These are phyloP conservation scores for Zygoascus sp. DNA, from an alignment of 1,139 yeast species.

Conservation along the genomic window DNA sequence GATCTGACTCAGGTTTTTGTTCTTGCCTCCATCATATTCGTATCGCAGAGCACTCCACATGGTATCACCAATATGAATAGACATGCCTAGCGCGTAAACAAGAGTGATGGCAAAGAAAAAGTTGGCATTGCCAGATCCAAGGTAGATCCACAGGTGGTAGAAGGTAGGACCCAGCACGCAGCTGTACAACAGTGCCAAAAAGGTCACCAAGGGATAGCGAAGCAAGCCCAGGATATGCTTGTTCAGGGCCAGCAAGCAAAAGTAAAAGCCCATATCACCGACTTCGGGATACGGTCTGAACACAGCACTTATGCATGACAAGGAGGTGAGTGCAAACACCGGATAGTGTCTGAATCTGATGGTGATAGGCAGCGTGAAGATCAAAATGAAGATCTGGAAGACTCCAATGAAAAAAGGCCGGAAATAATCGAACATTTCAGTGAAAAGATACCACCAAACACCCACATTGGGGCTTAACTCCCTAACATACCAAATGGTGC, in stretches of 20 bases:
- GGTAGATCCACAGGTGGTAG: conserved; percentile 89
- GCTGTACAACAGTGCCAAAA: conserved; percentile 46
- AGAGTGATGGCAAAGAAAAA: conserved; percentile 92
- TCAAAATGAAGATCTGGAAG: conserved; percentile 69
- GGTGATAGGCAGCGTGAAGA: conserved; percentile 70
- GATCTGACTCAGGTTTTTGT: conserved; percentile 25
- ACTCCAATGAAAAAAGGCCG: conserved; percentile 77
- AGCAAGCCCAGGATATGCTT: conserved; percentile 39
- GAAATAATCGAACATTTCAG: conserved; percentile 90
- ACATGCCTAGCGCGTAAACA: conserved; percentile 70
- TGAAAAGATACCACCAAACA: conserved; percentile 97
- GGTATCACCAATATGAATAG: conserved; percentile 66
- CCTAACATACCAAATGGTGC: conserved; percentile 54
- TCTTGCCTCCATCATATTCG: conserved; percentile 58
- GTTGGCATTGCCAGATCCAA: conserved; percentile 93
- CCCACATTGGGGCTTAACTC: conserved; percentile 85
- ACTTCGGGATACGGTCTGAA: conserved; percentile 84
- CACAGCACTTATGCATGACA: conserved; percentile 62
- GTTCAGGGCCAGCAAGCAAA: conserved; percentile 58
- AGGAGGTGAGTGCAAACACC: conserved; percentile 59
- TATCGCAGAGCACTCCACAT: conserved; percentile 73
- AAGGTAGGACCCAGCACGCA: conserved; percentile 76
- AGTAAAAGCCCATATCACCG: conserved; percentile 73
- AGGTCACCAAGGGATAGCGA: conserved; percentile 43
- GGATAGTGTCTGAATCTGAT: conserved; percentile 54